Base-by-base conservation (phyloP, 495 filamentous ascomycete species). In the Hypoxylon fragiforme region DNA sequence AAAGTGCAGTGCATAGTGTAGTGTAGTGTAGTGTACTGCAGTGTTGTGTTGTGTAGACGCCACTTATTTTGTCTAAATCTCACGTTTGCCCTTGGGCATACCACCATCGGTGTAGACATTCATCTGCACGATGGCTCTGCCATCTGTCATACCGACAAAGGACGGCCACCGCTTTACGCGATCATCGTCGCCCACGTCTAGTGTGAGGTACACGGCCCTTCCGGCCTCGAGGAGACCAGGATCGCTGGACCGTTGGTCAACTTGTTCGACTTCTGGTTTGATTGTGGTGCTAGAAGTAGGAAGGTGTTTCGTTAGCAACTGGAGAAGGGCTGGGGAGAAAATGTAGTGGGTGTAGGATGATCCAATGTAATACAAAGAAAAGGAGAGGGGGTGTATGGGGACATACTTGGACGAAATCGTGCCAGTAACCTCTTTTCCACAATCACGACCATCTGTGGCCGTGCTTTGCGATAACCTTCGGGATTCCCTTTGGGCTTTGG, bases 161-260 rank as follows among this genome's bases (percentile, higher is more conserved):
- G 41, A 54, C 3, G 60, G 60, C 60, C 60, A 63, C 20, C 28
- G 34, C 12, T 31, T 44, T 3, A 54, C 53, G 5, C 60, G 60
- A 13, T 63, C 60, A 35, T 63, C 60, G 9, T 63, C 48, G 15
- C 54, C 60, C 2, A 50, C 42, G 18, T 63, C 60, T 8, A 63
- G 31, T 12, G 36, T 21, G 11, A 63, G 42, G 26, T 51, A 54
- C 34, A 63, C 1, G 9, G 32, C 37, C 14, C 13, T 15, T 3
- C 50, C 49, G 14, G 39, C 37, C 30, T 37, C 44, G 18, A 41
- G 15, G 13, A 6, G 21, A 34, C 32, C 22, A 9, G 22, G 12
- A 7, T 28, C 40, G 40, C 3, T 14, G 3, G 15, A 13, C 8
- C 3, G 15, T 9, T n/a, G 9, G 12, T 60, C 57, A 30, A 40